Conservation (phyloP, 2,329 filamentous ascomycete species). For the Sporothrix luriei region DNA sequence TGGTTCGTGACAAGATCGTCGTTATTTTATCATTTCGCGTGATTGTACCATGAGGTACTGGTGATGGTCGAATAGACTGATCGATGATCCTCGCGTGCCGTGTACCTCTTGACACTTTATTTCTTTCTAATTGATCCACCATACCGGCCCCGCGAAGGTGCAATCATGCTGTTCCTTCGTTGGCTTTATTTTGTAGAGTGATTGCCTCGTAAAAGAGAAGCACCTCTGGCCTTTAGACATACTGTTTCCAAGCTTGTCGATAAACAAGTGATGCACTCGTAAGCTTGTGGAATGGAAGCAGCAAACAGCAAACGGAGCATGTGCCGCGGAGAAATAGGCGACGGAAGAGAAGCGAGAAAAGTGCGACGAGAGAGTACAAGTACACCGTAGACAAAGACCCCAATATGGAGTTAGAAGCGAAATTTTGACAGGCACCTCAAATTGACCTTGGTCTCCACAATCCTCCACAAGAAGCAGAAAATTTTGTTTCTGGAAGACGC, state of each 20-base stretch:
- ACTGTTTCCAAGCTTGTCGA: too few relatives aligned
- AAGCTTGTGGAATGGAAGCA: too few relatives aligned
- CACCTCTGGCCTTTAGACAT: too few relatives aligned
- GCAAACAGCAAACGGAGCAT: too few relatives aligned
- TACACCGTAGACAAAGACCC: not conserved
- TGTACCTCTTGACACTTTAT: too few relatives aligned
- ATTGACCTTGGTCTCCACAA: not conserved
- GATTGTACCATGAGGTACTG: not conserved
- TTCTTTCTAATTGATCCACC: not conserved
- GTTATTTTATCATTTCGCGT: not conserved
- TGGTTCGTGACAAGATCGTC: constrained; percentile 1
- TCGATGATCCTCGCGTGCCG: too few relatives aligned
- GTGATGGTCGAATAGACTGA: constrained; percentile 12
- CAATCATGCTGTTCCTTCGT: not conserved
- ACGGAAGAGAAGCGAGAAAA: too few relatives aligned
- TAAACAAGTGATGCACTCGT: too few relatives aligned
- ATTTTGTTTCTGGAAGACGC: constrained; percentile 14
- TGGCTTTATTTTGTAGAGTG: not conserved
- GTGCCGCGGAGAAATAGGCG: too few relatives aligned
- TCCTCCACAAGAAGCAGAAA: constrained; percentile 5
- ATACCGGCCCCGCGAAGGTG: not conserved
- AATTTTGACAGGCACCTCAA: not conserved
- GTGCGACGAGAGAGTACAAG: not conserved
- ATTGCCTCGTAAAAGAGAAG: too few relatives aligned
- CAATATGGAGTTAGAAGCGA: constrained; percentile 5